Base-by-base conservation (phyloP, 176 grass and related monocot genomes). In the Bothriochloa decipiens region DNA sequence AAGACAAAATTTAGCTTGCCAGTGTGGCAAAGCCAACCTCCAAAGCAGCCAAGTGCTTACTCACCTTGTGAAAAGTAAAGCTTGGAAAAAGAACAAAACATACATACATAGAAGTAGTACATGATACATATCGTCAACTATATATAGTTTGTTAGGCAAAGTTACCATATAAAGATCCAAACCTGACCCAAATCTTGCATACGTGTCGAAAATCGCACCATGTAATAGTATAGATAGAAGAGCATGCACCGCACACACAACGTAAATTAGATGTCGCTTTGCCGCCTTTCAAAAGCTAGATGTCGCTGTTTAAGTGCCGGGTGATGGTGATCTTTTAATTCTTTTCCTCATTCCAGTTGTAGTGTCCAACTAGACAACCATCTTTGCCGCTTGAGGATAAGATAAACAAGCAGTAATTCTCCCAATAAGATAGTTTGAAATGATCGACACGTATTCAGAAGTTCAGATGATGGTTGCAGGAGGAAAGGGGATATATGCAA, bases 281-380 rank as follows among this genome's bases (percentile, higher is more conserved):
- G 65, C 25, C 36, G 66, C 18, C 47, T 53, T 55, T 1, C 14
- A 74, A 65, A 61, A 75, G 33, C 10, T 45, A 42, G 20, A 23
- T 65, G 63, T 86, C 79, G 46, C 55, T 90, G 65, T 76, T 72
- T 65, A 64, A 4, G 72, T 76, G 32, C 32, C 26, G 13, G 37
- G 61, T 41, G 22, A 39, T 55, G 14, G 14, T 27, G 70, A 28
- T 47, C 70, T 11, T 81, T 23, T 18, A 26, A 26, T 32, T 0
- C 0, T 1, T 22, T 13, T 37, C 36, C 36, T 16, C 76, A 42
- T 15, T n/a, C 63, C 0, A 23, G 74, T 58, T 69, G 64, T 85
- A 69, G 73, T 83, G 58, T 88, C 85, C 81, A 65, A 60, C 47
- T 81, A 88, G 81, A 88, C 62, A 57, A 88, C 57, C 76, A 88